Base-by-base conservation (phyloP, 805 yeast species). In the Jamesozyma rosinii region DNA sequence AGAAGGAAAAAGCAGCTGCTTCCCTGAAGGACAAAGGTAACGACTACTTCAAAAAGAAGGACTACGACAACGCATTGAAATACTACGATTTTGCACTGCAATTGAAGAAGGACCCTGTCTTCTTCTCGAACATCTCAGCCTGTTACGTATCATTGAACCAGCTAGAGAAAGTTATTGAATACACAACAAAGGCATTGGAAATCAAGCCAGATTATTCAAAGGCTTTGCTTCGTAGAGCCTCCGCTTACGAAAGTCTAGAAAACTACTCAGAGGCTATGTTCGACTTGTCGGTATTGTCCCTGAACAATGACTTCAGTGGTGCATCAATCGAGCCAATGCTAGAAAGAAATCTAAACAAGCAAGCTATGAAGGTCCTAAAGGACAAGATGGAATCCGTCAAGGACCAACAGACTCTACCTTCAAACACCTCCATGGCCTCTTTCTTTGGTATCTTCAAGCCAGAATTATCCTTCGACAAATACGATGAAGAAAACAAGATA, bases 51-150 rank as follows among this genome's bases (percentile, higher is more conserved):
- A 83, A 81, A 64, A 58, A 59, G 29, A 82, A 84, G 66, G 70
- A 82, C 42, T 84, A 72, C 58, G 73, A 77, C 43, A 72, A 73
- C n/a, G 97, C 97, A 36, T 76, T 88, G 55, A 77, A 75, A 37
- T 81, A 73, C 64, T 92, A 92, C 70, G 64, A 85, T 35, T 77
- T 75, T 44, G 97, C 98, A 10, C 70, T 92, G 52, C 61, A 71
- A 43, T 71, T 86, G 58, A 81, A 82, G 60, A 66, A 72, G 52
- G 97, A 92, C 65, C 88, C 97, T 4, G 83, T 89, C 30, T 92
- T 76, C 68, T 90, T 81, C 69, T 87, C 97, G 48, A 92, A 92
- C 72, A 80, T 97, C 67, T 88, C 97, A 24, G 98, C 98, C 15
- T 90, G 96, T 67, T 84, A 84, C 67, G 83, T 89, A 41, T 86